Evolutionary conservation across 345 rosid species (phyloP).

Genomic region (Pseudoturritis turrita): DNA sequence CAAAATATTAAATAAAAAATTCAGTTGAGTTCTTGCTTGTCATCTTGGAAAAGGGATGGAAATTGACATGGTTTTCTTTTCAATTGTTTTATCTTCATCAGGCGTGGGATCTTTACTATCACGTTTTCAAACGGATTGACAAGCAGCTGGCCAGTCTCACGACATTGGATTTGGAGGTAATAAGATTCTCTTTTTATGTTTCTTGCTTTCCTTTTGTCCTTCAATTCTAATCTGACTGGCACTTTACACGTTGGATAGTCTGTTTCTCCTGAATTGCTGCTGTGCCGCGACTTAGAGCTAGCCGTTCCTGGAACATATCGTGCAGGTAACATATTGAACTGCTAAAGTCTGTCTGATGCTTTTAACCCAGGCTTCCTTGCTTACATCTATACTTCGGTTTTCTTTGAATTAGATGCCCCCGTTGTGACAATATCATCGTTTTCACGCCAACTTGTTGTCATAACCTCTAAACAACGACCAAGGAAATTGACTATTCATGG

Average conservation of each 20-base stretch:
- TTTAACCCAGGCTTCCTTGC: not conserved
- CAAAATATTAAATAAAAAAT: not conserved
- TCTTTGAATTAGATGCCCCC: conserved; percentile 50
- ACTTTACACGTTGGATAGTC: conserved; percentile 46
- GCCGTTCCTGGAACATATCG: conserved; percentile 98
- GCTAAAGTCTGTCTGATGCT: not conserved
- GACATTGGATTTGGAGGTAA: conserved; percentile 89
- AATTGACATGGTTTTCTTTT: conserved; percentile 14
- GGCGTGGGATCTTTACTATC: conserved; percentile 99
- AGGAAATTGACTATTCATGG: conserved; percentile 95
- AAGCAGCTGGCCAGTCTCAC: conserved; percentile 91
- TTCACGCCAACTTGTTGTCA: conserved; percentile 86
- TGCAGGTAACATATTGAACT: conserved; percentile 51
- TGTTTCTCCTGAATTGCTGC: conserved; percentile 92
- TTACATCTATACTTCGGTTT: not conserved
- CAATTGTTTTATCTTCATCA: conserved; percentile 33
- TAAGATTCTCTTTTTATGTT: conserved; percentile 20
- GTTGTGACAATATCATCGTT: conserved; percentile 92
- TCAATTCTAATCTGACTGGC: conserved; percentile 6
- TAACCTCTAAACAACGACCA: conserved; percentile 93
- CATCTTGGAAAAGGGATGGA: not conserved
- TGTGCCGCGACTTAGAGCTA: conserved; percentile 85
- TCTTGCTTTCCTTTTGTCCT: conserved; percentile 1
- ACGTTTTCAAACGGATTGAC: conserved; percentile 92
- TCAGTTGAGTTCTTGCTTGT: conserved; percentile 6